Evolutionary conservation across 129 eudicot species (phyloP), one percentile per base, ranked within the genome.

Genomic region (Chrysanthemum lavandulifolium): DNA sequence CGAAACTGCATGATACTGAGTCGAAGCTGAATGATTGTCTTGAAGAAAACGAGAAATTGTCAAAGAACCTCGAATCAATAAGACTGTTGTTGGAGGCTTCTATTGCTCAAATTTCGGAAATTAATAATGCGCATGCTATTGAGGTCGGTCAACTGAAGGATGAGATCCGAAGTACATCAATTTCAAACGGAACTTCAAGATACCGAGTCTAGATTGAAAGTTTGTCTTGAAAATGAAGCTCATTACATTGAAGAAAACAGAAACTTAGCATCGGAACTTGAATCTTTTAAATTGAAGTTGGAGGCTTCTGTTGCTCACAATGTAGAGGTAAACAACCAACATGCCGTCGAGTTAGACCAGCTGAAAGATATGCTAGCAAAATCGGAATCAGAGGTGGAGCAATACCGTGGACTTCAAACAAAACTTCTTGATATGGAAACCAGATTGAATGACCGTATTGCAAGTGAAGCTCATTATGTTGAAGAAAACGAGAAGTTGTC

Each of bases 391-490:
- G 78, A 73, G 66, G 50, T 14, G 2, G 62, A 9, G 29, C 31
- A 62, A 73, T 60, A 58, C 10, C 13, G 6, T 27, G 86, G 79
- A 72, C 84, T 88, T 72, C 78, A 84, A 78, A 67, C 61, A 18
- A 76, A 73, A 77, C 68, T 80, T 80, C 52, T 52, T 61, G 84
- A 78, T 63, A 15, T 59, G 23, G 67, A 59, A 10, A 10, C 57
- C n/a, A 72, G 67, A 45, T 58, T 72, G 47, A 72, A 21, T 50
- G 13, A 58, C 9, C 25, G 67, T 64, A 78, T 80, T 47, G 85
- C 62, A 23, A 57, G 61, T 68, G 88, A 87, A 74, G 71, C 82
- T 63, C 65, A 10, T 65, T 78, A 65, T 45, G 14, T 78, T 48
- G 62, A 65, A 72, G 82, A 65, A 31, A 78, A 78, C 4, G 57